phyloP scores from a whole-genome alignment of 2,329 filamentous ascomycete species.

The Pseudogymnoascus sp. region DNA sequence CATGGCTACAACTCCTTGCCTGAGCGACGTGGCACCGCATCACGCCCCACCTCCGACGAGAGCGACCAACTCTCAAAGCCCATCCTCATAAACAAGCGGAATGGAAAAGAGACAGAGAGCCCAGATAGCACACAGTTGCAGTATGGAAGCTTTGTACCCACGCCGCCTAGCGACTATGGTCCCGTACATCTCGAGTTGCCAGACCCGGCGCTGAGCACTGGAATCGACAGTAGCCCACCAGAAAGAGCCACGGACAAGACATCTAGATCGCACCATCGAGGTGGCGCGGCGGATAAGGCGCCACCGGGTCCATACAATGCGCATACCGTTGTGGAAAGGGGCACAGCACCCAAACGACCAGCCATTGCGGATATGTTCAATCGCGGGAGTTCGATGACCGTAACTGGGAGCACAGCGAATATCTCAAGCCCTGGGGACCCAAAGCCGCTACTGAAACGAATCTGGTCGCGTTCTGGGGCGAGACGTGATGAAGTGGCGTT shows the following conservation, averaged over 20 bases:
- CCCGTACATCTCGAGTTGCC: constrained; percentile 48
- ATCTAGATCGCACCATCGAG: background rate
- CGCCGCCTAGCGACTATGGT: constrained; percentile 35
- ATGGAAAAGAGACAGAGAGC: constrained; percentile 8
- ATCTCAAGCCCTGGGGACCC: background rate
- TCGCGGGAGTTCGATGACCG: background rate
- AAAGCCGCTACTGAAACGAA: constrained; percentile 1
- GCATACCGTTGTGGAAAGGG: background rate
- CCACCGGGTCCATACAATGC: background rate
- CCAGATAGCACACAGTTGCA: constrained; percentile 22
- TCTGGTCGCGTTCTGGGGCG: background rate
- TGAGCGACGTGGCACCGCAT: constrained; percentile 2
- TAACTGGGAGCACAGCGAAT: background rate
- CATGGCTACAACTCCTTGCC: background rate
- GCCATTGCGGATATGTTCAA: constrained; percentile 2
- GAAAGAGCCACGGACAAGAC: background rate
- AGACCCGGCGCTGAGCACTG: constrained; percentile 41
- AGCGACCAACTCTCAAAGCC: constrained; percentile 4
- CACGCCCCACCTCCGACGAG: constrained; percentile 5
- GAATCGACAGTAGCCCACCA: background rate
- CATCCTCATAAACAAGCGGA: constrained; percentile 6
- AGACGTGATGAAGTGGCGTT: constrained; percentile 1
- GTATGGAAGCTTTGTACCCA: constrained; percentile 59
- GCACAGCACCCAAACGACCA: background rate
- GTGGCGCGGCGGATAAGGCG: background rate